Evolutionary conservation across 2,329 filamentous ascomycete genomes (phyloP).

Genomic region (Colletotrichum abscissum): DNA sequence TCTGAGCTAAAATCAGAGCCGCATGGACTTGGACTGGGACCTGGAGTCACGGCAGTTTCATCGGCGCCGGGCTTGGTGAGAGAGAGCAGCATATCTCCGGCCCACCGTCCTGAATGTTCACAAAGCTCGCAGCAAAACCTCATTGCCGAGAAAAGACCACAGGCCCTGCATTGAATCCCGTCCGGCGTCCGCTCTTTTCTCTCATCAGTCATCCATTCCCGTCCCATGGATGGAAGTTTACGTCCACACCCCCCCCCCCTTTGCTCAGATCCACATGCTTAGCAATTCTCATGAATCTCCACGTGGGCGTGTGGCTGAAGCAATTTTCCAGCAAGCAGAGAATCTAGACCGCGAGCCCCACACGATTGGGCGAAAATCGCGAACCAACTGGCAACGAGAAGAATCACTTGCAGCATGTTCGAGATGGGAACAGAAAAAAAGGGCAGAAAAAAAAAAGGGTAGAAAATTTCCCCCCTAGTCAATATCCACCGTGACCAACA

Average conservation of each 20-base stretch:
- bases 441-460: background rate
- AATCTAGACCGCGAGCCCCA: conserved; percentile 4
- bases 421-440: background rate
- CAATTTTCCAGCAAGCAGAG: background rate
- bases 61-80: background rate
- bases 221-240: background rate
- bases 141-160: background rate
- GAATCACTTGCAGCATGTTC: background rate
- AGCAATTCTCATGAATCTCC: background rate
- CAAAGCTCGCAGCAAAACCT: no score
- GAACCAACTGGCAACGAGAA: conserved; percentile 12
- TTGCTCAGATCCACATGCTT: background rate
- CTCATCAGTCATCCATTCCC: background rate
- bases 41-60: background rate
- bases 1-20: background rate
- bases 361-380: background rate
- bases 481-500: conserved; percentile 17
- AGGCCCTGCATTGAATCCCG: background rate
- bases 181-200: background rate
- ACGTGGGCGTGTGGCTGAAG: conserved; percentile 10
- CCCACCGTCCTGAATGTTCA: background rate
- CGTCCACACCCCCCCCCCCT: background rate
- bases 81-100: background rate
- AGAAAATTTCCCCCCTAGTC: background rate
- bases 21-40: background rate